Percentiles rank a stretch among this genome's conserved stretches.
Conservation (phyloP, 345 rosid species). For the Populus alba region DNA sequence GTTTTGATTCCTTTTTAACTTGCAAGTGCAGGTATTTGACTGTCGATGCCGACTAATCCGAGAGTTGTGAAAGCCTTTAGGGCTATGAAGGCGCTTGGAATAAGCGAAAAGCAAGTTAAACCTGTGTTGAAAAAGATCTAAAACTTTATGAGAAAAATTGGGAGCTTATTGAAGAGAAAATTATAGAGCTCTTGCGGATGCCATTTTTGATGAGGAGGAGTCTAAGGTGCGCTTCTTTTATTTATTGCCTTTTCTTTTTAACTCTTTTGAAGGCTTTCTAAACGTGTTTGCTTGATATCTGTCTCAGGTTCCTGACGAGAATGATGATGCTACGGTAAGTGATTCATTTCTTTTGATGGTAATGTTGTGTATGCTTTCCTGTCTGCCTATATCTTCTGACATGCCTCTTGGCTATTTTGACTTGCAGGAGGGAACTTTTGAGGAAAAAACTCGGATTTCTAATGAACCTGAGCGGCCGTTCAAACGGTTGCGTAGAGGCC, state of each 20-base stretch:
- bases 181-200: constrained; percentile 84
- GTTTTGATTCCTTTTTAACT: too few species aligned
- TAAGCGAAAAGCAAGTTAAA: constrained; percentile 46
- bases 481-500: constrained; percentile 66
- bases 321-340: constrained; percentile 41
- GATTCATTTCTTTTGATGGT: neutral
- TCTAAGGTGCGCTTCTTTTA: constrained; percentile 37
- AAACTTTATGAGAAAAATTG: constrained; percentile 76
- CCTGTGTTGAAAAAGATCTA: constrained; percentile 74
- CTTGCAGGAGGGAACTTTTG: constrained; percentile 38
- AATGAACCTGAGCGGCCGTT: constrained; percentile 61
- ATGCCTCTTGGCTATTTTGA: constrained; percentile 14
- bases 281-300: constrained; percentile 7
- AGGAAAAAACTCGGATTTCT: constrained; percentile 36
- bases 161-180: constrained; percentile 73
- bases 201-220: constrained; percentile 78
- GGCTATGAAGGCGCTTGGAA: constrained; percentile 71
- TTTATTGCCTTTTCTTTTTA: neutral
- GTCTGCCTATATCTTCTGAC: neutral
- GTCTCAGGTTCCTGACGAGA: constrained; percentile 40
- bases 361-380: neutral
- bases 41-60: constrained; percentile 54
- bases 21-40: neutral
- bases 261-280: neutral
- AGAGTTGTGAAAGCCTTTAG: constrained; percentile 48